Evolutionary conservation across 192 early-diverging fungal genomes (phyloP).

Genomic region (Chytriomyces hyalinus): DNA sequence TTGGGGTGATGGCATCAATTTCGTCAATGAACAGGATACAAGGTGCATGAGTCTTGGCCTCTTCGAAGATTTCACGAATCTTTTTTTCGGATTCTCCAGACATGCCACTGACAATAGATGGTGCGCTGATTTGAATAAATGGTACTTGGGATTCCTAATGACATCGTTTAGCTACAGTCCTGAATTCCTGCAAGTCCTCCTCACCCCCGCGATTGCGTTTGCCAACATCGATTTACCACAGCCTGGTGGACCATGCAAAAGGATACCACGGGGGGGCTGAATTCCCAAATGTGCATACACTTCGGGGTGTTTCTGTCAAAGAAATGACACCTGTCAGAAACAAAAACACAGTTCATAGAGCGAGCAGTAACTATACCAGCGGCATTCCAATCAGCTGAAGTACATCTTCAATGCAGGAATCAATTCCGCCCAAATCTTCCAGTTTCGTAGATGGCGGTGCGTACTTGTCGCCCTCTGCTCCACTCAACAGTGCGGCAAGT

Average conservation of each 20-base stretch:
- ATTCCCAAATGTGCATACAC: constrained; percentile 91
- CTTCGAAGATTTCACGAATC: constrained; percentile 96
- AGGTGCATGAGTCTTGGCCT: constrained; percentile 84
- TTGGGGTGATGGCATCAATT: constrained; percentile 96
- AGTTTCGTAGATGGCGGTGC: constrained; percentile 66
- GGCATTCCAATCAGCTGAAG: constrained; percentile 93
- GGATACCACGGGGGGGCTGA: constrained; percentile 89
- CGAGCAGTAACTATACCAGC: constrained; percentile 43
- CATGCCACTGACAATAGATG: constrained; percentile 95
- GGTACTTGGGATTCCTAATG: constrained; percentile 82
- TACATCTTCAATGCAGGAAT: constrained; percentile 84
- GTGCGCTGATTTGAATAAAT: constrained; percentile 92
- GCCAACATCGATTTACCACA: constrained; percentile 96
- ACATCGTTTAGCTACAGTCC: background rate
- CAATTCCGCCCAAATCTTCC: constrained; percentile 89
- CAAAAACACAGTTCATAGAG: background rate
- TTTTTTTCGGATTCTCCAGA: constrained; percentile 99
- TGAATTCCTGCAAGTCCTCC: constrained; percentile 38
- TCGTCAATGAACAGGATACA: constrained; percentile 97
- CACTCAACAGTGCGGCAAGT: background rate
- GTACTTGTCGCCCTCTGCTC: constrained; percentile 44
- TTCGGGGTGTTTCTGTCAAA: constrained; percentile 76
- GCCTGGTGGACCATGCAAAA: constrained; percentile 96
- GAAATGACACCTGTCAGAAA: background rate
- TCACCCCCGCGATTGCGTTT: constrained; percentile 88